Conservation (phyloP, 352 stramenopile genomes). For the Pythium guiyangense region DNA sequence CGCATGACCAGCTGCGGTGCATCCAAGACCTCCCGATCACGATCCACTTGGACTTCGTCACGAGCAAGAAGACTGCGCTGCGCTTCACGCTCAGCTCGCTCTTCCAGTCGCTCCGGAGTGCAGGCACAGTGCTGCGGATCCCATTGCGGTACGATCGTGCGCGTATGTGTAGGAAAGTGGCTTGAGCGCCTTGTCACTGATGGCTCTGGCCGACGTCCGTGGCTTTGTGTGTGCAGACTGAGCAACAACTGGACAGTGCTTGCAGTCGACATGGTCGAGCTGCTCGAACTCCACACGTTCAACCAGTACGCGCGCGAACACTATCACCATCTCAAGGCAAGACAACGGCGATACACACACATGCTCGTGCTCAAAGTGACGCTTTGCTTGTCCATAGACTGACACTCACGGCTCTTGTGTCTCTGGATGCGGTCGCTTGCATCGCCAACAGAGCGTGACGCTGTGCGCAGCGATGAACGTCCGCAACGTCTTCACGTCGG, state of each 20-base stretch:
- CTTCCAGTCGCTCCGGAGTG: slow-evolving; percentile 47
- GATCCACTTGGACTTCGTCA: slow-evolving; percentile 69
- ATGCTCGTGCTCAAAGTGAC: neutral
- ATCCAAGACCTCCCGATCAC: slow-evolving; percentile 37
- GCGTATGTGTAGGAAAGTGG: neutral
- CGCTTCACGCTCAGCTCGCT: slow-evolving; percentile 73
- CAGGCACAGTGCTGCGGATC: slow-evolving; percentile 53
- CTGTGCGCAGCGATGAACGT: slow-evolving; percentile 64
- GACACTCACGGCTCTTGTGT: neutral
- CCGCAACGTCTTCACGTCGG: slow-evolving; percentile 58
- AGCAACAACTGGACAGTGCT: slow-evolving; percentile 55
- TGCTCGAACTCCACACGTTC: slow-evolving; percentile 66
- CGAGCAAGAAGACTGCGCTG: slow-evolving; percentile 57
- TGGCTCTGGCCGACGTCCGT: neutral
- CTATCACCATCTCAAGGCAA: slow-evolving; percentile 56
- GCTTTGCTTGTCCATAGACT: slow-evolving; percentile 2
- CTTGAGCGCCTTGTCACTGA: neutral
- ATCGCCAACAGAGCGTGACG: slow-evolving; percentile 34
- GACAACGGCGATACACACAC: neutral
- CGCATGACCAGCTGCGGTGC: slow-evolving; percentile 24
- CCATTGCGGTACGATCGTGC: slow-evolving; percentile 34
- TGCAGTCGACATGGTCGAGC: slow-evolving; percentile 50
- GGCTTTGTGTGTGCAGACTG: slow-evolving; percentile 18
- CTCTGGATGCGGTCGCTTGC: neutral
- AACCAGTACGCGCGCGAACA: slow-evolving; percentile 61